phyloP scores from a whole-genome alignment of 2,329 filamentous ascomycete species.

The Ophiostoma tasmaniense region DNA sequence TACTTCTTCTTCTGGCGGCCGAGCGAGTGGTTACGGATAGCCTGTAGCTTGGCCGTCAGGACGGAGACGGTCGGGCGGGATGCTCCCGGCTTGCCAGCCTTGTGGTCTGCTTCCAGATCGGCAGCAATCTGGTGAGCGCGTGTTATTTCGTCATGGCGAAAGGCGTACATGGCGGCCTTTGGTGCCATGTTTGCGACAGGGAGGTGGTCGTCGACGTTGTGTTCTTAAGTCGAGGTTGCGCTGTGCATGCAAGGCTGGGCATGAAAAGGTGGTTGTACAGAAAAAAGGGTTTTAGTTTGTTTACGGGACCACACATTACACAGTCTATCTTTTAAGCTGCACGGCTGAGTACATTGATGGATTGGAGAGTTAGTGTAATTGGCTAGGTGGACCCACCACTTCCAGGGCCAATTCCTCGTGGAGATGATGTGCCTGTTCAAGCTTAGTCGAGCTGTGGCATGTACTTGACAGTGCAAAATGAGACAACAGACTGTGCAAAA shows the following conservation, averaged over 20 bases:
- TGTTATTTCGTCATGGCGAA: slow-evolving; percentile 5
- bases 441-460: too few species aligned
- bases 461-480: too few species aligned
- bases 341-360: too few species aligned
- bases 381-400: too few species aligned
- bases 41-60: slow-evolving; percentile 14
- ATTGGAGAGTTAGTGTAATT: too few species aligned
- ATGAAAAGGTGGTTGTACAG: too few species aligned
- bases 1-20: slow-evolving; percentile 20
- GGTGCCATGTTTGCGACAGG: slow-evolving; percentile 2
- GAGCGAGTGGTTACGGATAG: slow-evolving; percentile 19
- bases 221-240: neutral
- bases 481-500: neutral
- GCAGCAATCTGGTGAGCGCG: neutral
- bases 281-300: too few species aligned
- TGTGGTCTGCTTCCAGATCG: slow-evolving; percentile 10
- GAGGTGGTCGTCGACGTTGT: neutral
- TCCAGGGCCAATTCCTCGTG: too few species aligned
- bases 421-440: too few species aligned
- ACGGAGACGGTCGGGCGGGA: slow-evolving; percentile 15
- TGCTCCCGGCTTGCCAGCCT: slow-evolving; percentile 13
- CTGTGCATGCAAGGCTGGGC: too few species aligned
- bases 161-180: neutral
- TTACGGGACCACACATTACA: too few species aligned
- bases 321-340: too few species aligned